These are phyloP conservation scores for Ciborinia camelliae DNA, from an alignment of 2,329 filamentous ascomycete species.

Conservation along the genomic window DNA sequence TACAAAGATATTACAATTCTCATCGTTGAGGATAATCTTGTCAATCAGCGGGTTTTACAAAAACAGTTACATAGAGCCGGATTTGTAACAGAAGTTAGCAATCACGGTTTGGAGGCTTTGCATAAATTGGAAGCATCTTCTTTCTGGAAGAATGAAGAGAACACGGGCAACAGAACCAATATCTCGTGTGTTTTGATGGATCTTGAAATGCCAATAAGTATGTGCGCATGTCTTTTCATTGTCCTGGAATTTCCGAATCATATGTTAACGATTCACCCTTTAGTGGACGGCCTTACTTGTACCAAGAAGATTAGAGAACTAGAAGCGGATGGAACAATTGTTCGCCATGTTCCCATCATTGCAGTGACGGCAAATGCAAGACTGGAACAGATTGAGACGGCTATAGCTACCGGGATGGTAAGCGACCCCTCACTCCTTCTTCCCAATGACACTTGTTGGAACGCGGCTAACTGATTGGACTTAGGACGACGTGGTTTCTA, in stretches of 20 bases:
- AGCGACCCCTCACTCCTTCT: slow-evolving; percentile 32
- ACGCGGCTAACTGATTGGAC: slow-evolving; percentile 25
- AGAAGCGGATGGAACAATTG: slow-evolving; percentile 59
- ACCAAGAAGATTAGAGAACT: slow-evolving; percentile 65
- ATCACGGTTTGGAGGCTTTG: slow-evolving; percentile 61
- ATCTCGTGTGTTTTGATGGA: slow-evolving; percentile 74
- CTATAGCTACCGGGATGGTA: slow-evolving; percentile 70
- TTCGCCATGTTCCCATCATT: slow-evolving; percentile 69
- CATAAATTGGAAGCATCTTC: slow-evolving; percentile 53
- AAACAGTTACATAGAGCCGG: slow-evolving; percentile 59
- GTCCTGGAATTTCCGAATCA: slow-evolving; percentile 50
- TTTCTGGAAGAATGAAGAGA: slow-evolving; percentile 45
- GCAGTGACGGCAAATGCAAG: slow-evolving; percentile 81
- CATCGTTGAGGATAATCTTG: slow-evolving; percentile 66
- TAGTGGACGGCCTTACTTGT: slow-evolving; percentile 71
- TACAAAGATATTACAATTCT: slow-evolving; percentile 42
- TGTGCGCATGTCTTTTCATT: slow-evolving; percentile 51
- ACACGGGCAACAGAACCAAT: slow-evolving; percentile 37
- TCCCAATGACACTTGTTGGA: neutral
- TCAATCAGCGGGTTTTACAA: slow-evolving; percentile 63
- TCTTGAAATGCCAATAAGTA: slow-evolving; percentile 71
- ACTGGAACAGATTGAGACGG: slow-evolving; percentile 68
- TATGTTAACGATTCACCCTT: neutral
- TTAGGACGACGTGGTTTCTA: slow-evolving; percentile 71
- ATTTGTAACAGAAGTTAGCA: slow-evolving; percentile 59